phyloP scores from a whole-genome alignment of 108 stramenopile genomes.

The Asterionellopsis glacialis region DNA sequence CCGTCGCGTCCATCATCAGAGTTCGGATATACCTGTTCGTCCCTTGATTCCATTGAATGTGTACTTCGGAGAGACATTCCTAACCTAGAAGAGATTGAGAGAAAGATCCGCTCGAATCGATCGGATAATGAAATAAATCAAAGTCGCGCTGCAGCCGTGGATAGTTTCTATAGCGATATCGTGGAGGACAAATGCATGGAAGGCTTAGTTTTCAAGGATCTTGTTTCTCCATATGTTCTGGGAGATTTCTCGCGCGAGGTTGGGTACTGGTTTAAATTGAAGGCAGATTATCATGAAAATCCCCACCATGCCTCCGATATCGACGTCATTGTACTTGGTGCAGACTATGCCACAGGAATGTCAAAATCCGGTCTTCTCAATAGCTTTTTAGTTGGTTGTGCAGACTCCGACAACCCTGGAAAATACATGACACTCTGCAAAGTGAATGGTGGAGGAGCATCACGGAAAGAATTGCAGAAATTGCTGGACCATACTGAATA shows the following conservation, averaged over 20 bases:
- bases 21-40: slow-evolving; percentile 9
- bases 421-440: slow-evolving; percentile 55
- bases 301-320: slow-evolving; percentile 46
- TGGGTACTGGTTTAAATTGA: slow-evolving; percentile 75
- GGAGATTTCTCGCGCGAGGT: slow-evolving; percentile 40
- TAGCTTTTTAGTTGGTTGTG: slow-evolving; percentile 56
- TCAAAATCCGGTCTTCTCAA: slow-evolving; percentile 36
- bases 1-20: slow-evolving; percentile 17
- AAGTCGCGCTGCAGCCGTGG: slow-evolving; percentile 47
- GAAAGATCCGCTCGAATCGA: background rate
- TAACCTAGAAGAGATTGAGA: slow-evolving; percentile 15
- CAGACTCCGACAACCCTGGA: slow-evolving; percentile 42
- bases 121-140: slow-evolving; percentile 57
- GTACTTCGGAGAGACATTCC: slow-evolving; percentile 1
- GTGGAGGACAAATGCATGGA: slow-evolving; percentile 65
- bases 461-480: slow-evolving; percentile 20
- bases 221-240: slow-evolving; percentile 64
- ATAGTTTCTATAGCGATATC: slow-evolving; percentile 50
- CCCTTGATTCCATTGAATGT: slow-evolving; percentile 57
- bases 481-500: slow-evolving; percentile 49
- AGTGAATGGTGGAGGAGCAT: slow-evolving; percentile 35
- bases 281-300: slow-evolving; percentile 43
- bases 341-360: slow-evolving; percentile 43
- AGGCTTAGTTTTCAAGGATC: slow-evolving; percentile 78
- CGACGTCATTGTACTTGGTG: slow-evolving; percentile 56